Evolutionary conservation across 306 rosid species (phyloP).

Genomic region (Vachellia collinsii): DNA sequence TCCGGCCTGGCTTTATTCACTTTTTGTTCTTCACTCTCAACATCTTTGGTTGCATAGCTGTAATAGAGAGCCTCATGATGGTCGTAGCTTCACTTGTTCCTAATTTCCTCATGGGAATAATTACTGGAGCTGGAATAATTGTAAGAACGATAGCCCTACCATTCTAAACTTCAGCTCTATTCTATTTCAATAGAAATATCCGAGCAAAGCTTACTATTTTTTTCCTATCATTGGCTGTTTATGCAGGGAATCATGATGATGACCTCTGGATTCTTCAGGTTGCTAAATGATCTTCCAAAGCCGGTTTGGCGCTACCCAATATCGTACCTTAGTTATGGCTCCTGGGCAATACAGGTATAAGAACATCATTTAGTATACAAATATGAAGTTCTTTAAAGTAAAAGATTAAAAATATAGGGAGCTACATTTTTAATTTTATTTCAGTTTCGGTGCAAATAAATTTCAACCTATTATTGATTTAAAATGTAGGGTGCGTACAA

Average conservation of each 20-base stretch:
- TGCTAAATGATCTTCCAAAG: conserved; percentile 67
- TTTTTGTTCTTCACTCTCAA: conserved; percentile 70
- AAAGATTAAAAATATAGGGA: neutral
- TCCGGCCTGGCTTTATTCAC: conserved; percentile 67
- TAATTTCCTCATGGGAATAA: conserved; percentile 94
- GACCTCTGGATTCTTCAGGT: conserved; percentile 76
- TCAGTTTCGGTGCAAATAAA: neutral
- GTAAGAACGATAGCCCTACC: conserved; percentile 51
- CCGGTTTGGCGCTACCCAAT: conserved; percentile 74
- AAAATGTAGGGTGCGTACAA: conserved; percentile 59
- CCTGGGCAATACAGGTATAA: conserved; percentile 67
- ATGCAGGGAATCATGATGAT: conserved; percentile 95
- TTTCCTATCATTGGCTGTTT: conserved; percentile 30
- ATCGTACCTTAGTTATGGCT: conserved; percentile 62
- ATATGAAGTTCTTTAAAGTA: conserved; percentile 4
- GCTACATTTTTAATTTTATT: neutral
- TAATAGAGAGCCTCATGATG: conserved; percentile 98
- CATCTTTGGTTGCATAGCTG: conserved; percentile 72
- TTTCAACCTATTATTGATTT: conserved; percentile 12
- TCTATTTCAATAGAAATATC: conserved; percentile 1
- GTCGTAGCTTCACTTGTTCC: conserved; percentile 97
- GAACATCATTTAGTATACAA: conserved; percentile 1
- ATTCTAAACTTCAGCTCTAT: neutral
- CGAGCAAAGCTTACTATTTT: neutral
- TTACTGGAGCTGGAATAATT: conserved; percentile 94